Evolutionary conservation across 805 yeast genomes (phyloP), one percentile per base, ranked within the genome.

Genomic region (Saccharomyces cerevisiae): DNA sequence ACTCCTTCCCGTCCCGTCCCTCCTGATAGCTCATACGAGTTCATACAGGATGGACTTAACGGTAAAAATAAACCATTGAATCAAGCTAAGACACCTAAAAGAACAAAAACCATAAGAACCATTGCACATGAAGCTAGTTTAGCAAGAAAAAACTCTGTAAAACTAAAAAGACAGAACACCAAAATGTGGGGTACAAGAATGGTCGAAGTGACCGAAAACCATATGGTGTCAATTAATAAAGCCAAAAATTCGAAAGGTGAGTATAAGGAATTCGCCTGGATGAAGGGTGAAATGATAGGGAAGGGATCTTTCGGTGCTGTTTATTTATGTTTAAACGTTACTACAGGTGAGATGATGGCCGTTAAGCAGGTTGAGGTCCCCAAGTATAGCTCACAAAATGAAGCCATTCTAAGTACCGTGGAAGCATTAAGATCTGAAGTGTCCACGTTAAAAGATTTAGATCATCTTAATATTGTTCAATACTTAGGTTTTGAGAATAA

Each of bases 271-370:
- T 92, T 90, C 73, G 95, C 95, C 0, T 94, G 99, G 99, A 86
- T 95, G 50, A 89, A 89, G 66, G 99, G 99, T 77, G 97, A 91
- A 65, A 76, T 94, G 58, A 89, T 94, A 55, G 99, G 99, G 0
- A 82, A 89, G 55, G 99, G 99, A 0, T 91, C 97, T 0, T 94
- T 91, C 75, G 99, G 99, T 9, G 84, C 88, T 41, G 99, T 94
- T 1, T 92, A 79, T 65, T 75, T 94, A 53, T 97, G 96, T 1
- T 77, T 94, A 65, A 94, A 94, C 69, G 91, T 90, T 17, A 94
- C 98, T 0, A 89, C 96, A 0, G 98, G 98, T 53, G 99, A 94
- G 64, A 90, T 94, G 96, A 86, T 94, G 74, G 99, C 99, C 0
- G 99, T 94, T 2, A 94, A 94, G 66, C 99, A 94, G 70, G 97